phyloP scores from a whole-genome alignment of 306 rosid genomes.

The Morella rubra region DNA sequence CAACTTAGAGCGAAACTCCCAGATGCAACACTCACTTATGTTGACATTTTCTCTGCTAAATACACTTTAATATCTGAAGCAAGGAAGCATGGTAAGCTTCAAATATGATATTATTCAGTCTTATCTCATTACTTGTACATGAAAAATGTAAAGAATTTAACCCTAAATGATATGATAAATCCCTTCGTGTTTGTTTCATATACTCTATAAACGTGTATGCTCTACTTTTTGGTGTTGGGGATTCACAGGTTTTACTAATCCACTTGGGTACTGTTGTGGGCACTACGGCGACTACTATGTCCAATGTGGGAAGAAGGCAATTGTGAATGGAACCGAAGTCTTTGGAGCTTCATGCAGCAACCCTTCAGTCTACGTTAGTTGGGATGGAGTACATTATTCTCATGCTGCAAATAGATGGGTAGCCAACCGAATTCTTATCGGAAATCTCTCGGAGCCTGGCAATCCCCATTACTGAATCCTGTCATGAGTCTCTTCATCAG shows the following conservation, averaged over 20 bases:
- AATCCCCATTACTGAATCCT: constrained; percentile 2
- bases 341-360: constrained; percentile 22
- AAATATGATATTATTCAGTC: not conserved
- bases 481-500: not conserved
- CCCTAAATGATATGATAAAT: too few species aligned
- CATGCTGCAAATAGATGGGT: constrained; percentile 27
- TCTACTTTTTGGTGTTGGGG: not conserved
- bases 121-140: not conserved
- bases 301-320: constrained; percentile 26
- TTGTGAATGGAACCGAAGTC: constrained; percentile 16
- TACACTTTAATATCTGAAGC: constrained; percentile 30
- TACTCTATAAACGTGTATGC: not conserved
- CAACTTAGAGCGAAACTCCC: constrained; percentile 12
- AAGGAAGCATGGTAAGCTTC: constrained; percentile 22
- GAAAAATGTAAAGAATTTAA: not conserved
- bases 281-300: constrained; percentile 14
- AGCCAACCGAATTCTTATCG: constrained; percentile 20
- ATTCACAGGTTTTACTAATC: constrained; percentile 26
- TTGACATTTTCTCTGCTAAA: constrained; percentile 29
- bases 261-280: constrained; percentile 32
- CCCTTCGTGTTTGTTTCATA: not conserved
- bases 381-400: constrained; percentile 32
- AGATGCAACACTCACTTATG: constrained; percentile 26
- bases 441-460: constrained; percentile 24
- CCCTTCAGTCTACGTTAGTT: constrained; percentile 19